Evolutionary conservation across 768 basidiomycete genomes (phyloP).

Genomic region (Rhizopogon sp.): DNA sequence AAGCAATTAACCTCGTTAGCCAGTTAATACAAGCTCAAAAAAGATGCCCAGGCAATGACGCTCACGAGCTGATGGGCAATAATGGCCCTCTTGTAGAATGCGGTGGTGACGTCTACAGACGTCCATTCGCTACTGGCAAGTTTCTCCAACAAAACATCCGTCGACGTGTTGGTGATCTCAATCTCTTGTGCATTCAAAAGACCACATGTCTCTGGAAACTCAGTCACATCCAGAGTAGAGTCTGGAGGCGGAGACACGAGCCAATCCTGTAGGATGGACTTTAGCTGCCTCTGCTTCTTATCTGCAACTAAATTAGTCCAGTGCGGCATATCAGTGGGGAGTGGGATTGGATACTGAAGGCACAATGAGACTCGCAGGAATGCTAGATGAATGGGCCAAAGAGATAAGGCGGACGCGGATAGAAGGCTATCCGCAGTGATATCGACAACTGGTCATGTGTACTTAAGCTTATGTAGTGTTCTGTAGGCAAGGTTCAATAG

Average conservation of each 20-base stretch:
- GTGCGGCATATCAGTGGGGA: neutral
- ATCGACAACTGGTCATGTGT: neutral
- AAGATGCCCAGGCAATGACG: constrained; percentile 10
- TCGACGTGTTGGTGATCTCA: constrained; percentile 49
- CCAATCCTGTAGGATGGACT: constrained; percentile 63
- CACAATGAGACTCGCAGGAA: neutral
- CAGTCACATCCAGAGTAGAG: constrained; percentile 44
- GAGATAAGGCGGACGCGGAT: neutral
- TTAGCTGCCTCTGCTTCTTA: constrained; percentile 48
- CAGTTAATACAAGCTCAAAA: neutral
- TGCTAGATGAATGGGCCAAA: neutral
- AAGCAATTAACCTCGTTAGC: constrained; percentile 64
- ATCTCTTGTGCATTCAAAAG: constrained; percentile 53
- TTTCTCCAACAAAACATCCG: constrained; percentile 44
- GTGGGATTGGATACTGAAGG: neutral
- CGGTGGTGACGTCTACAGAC: constrained; percentile 61
- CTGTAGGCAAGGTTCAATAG: too few species aligned
- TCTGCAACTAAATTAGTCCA: constrained; percentile 53
- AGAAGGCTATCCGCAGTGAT: neutral
- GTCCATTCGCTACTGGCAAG: constrained; percentile 55
- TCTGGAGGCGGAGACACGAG: constrained; percentile 40
- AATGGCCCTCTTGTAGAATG: constrained; percentile 73
- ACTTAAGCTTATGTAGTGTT: too few species aligned
- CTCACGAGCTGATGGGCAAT: constrained; percentile 71
- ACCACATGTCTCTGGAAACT: constrained; percentile 50